Conservation (phyloP, 106 monocot species). For the Dendrobium chrysotoxum region DNA sequence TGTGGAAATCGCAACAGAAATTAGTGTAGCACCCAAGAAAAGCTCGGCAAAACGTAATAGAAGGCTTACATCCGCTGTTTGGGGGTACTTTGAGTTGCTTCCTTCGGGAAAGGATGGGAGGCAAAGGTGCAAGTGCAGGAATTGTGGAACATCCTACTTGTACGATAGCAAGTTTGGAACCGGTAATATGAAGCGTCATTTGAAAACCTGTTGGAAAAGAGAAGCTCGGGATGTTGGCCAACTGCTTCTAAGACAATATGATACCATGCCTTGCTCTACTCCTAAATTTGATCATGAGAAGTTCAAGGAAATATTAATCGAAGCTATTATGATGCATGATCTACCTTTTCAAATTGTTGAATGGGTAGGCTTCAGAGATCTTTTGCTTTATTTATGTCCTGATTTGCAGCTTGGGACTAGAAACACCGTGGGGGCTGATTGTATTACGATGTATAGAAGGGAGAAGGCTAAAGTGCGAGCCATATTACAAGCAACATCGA, state of each 20-base stretch:
- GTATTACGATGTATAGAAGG: constrained; percentile 1
- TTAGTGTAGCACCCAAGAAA: background rate
- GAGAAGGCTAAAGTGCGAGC: background rate
- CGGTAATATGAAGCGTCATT: constrained; percentile 8
- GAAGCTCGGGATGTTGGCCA: background rate
- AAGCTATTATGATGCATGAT: constrained; percentile 4
- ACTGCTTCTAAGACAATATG: background rate
- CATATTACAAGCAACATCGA: background rate
- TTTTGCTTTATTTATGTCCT: background rate
- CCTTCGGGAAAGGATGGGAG: background rate
- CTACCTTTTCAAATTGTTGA: constrained; percentile 2
- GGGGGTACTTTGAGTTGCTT: constrained; percentile 3
- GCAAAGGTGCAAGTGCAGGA: constrained; percentile 5
- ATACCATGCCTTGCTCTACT: background rate
- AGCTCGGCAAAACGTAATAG: background rate
- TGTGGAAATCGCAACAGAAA: background rate
- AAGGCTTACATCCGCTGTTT: constrained; percentile 4
- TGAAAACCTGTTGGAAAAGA: background rate
- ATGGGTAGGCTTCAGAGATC: background rate
- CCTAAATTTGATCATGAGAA: constrained; percentile 7
- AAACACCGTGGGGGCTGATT: background rate
- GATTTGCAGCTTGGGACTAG: constrained; percentile 5
- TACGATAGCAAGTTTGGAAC: constrained; percentile 8
- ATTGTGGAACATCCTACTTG: background rate
- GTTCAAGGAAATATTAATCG: background rate